These are phyloP conservation scores for Peniophora sp. DNA, from an alignment of 1,284 basidiomycete genomes.

Conservation along the genomic window DNA sequence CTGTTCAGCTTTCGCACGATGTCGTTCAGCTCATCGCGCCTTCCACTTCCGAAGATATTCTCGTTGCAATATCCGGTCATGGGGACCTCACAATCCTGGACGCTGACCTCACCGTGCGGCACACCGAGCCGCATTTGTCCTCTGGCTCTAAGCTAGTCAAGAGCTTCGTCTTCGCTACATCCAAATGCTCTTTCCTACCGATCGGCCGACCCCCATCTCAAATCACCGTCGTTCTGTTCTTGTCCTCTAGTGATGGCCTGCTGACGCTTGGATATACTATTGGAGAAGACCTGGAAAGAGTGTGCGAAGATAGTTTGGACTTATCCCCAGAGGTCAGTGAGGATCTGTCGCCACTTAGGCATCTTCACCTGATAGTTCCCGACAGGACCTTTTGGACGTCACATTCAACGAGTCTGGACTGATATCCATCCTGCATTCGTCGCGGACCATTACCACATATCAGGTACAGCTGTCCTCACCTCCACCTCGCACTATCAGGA, in stretches of 20 bases:
- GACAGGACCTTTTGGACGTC: background rate
- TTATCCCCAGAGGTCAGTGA: background rate
- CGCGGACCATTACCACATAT: slow-evolving; percentile 8
- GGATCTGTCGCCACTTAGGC: background rate
- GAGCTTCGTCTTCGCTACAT: slow-evolving; percentile 37
- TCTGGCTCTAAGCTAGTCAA: slow-evolving; percentile 25
- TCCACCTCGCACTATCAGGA: slow-evolving; percentile 21
- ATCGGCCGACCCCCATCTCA: slow-evolving; percentile 16
- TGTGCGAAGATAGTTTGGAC: background rate
- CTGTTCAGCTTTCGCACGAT: slow-evolving; percentile 33
- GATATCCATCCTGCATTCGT: background rate
- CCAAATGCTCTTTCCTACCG: slow-evolving; percentile 36
- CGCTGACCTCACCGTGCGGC: slow-evolving; percentile 32
- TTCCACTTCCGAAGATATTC: slow-evolving; percentile 29
- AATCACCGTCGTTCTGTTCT: slow-evolving; percentile 24
- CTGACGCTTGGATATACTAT: slow-evolving; percentile 4
- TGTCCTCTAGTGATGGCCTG: background rate
- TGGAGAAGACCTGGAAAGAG: slow-evolving; percentile 3
- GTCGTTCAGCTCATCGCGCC: slow-evolving; percentile 37
- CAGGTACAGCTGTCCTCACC: slow-evolving; percentile 6
- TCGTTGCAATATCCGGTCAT: slow-evolving; percentile 37
- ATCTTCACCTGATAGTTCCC: background rate
- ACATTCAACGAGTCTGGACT: background rate
- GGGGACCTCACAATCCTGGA: slow-evolving; percentile 40
- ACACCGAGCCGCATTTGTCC: slow-evolving; percentile 22